Base-by-base conservation (phyloP, 768 basidiomycete species). In the Royoungia palumana region DNA sequence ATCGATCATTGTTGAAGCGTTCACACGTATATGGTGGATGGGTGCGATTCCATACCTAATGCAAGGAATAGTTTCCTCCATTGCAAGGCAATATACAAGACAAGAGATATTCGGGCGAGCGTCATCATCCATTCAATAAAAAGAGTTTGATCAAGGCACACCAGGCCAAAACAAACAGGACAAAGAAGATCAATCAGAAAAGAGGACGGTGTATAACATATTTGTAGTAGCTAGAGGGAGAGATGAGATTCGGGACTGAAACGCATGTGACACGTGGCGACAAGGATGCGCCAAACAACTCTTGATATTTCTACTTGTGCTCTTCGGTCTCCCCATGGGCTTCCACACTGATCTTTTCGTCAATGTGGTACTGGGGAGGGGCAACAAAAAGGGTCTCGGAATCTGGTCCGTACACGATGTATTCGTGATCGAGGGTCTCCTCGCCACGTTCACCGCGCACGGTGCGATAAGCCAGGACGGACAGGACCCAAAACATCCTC, bases 401-500 rank as follows among this genome's bases (percentile, higher is more conserved):
- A 38, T 71, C 68, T 24, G 72, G 75, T 13, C 75, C 75, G 49
- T 76, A 78, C 4, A 73, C 70, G 25, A 73, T 68, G 52, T 68
- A 61, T 32, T 64, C 69, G 70, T 55, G 64, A 27, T 71, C 64
- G 48, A 77, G 72, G 36, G 71, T 67, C 36, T 72, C 61, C 38
- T 76, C 74, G 4, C 74, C 68, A 40, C 70, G 68, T 10, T 69
- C 68, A 44, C 76, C 78, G 14, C 67, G 72, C 63, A 83, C 55
- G 32, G 79, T 61, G 58, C 89, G 86, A 58, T 74, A 79, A 28
- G 75, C 59, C 53, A 92, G 68, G 51, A 91, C 69, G 25, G 75
- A 62, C 56, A 90, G 60, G 55, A 91, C 88, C 77, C 78, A 91
- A 63, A 89, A 59, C 83, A 91, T 89, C 63, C 89, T 76, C 49